Percentiles rank a stretch among this genome's conserved stretches.
Evolutionary conservation across 805 yeast species (phyloP).

Genomic region (Suhomyces emberorum): DNA sequence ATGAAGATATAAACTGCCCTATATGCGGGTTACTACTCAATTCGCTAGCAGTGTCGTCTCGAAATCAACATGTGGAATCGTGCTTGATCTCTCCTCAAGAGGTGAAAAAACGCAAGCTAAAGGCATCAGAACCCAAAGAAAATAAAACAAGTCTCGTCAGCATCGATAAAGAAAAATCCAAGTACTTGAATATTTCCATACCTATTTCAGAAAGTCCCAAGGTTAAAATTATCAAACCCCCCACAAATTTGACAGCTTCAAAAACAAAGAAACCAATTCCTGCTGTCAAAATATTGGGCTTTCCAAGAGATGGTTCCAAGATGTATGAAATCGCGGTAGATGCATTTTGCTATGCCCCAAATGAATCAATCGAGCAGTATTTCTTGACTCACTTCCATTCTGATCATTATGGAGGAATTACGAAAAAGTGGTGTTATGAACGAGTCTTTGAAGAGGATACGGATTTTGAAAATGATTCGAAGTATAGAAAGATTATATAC

Average conservation of each 20-base stretch:
- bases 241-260: slow-evolving; percentile 13
- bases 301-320: slow-evolving; percentile 22
- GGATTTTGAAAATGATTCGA: slow-evolving; percentile 21
- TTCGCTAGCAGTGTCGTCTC: slow-evolving; percentile 34
- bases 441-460: slow-evolving; percentile 29
- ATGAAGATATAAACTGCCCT: slow-evolving; percentile 52
- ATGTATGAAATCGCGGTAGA: slow-evolving; percentile 54
- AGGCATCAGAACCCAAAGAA: not conserved
- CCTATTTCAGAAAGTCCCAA: slow-evolving; percentile 4
- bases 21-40: slow-evolving; percentile 45
- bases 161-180: slow-evolving; percentile 13
- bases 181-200: slow-evolving; percentile 12
- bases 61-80: slow-evolving; percentile 54
- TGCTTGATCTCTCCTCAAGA: slow-evolving; percentile 33
- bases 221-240: slow-evolving; percentile 11
- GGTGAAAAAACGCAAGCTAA: slow-evolving; percentile 1
- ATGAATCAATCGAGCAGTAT: slow-evolving; percentile 47
- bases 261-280: slow-evolving; percentile 45
- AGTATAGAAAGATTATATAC: slow-evolving; percentile 57
- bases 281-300: slow-evolving; percentile 48
- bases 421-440: slow-evolving; percentile 64
- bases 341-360: slow-evolving; percentile 55
- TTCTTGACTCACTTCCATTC: slow-evolving; percentile 84
- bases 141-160: too few relatives aligned
- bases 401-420: slow-evolving; percentile 89